phyloP scores from a whole-genome alignment of 225 moss, liverwort and hornwort species.

The Marchantia polymorpha region DNA sequence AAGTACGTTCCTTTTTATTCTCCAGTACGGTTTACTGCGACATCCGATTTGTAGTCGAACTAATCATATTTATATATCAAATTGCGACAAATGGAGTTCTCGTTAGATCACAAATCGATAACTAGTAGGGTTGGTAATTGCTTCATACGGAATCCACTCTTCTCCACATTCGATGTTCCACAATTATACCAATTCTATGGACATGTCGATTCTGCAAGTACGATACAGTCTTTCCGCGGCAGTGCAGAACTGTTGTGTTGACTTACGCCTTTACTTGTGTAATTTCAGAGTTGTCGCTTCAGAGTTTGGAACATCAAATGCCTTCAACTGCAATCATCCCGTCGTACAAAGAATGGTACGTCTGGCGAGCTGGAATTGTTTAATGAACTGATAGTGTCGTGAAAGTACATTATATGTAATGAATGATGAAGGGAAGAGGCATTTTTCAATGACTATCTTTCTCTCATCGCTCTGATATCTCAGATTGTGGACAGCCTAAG shows the following conservation, averaged over 20 bases:
- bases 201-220: neutral
- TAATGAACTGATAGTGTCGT: no score
- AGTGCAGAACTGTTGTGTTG: neutral
- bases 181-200: neutral
- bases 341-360: constrained; percentile 67
- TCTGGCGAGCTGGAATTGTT: neutral
- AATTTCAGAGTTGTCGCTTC: constrained; percentile 58
- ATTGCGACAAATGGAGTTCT: no score
- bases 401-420: neutral
- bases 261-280: neutral
- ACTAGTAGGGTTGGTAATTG: no score
- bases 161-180: neutral
- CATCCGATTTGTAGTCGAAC: no score
- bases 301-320: constrained; percentile 63
- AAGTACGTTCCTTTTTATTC: constrained; percentile 40
- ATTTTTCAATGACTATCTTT: neutral
- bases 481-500: constrained; percentile 84
- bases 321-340: constrained; percentile 89
- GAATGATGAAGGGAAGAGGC: neutral
- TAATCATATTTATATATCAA: no score
- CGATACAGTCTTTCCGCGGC: neutral
- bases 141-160: neutral
- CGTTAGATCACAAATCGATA: no score
- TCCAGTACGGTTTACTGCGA: no score
- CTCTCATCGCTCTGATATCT: neutral